phyloP scores from a whole-genome alignment of 2,329 filamentous ascomycete genomes.

The Aspergillus tanneri region DNA sequence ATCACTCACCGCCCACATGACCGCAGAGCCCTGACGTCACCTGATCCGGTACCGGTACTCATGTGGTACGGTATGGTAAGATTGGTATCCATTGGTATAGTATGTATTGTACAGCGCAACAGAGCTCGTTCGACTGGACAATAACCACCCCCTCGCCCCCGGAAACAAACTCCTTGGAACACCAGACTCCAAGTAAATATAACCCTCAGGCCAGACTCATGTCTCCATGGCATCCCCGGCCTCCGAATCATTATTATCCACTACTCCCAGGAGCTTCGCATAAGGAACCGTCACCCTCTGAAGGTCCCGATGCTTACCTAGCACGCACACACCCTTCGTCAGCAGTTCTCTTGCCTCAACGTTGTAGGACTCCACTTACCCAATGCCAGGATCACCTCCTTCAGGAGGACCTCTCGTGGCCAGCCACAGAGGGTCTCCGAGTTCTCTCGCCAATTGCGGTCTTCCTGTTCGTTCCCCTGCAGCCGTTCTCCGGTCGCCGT shows the following conservation, averaged over 20 bases:
- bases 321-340: constrained; percentile 55
- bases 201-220: too few species aligned
- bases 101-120: too few species aligned
- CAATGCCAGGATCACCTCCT: constrained; percentile 86
- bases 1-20: constrained; percentile 30
- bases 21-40: constrained; percentile 16
- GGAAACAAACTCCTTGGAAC: not conserved
- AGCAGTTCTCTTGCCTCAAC: constrained; percentile 5
- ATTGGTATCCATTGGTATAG: too few species aligned
- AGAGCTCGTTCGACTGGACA: too few species aligned
- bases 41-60: not conserved
- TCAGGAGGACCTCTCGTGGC: constrained; percentile 82
- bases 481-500: constrained; percentile 31
- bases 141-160: not conserved
- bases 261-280: constrained; percentile 70
- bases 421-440: constrained; percentile 82
- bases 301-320: constrained; percentile 80
- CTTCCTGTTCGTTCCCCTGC: constrained; percentile 39
- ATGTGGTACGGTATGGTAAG: not conserved
- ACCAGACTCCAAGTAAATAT: not conserved
- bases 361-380: constrained; percentile 57
- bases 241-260: constrained; percentile 38
- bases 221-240: constrained; percentile 39
- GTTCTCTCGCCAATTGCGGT: constrained; percentile 46
- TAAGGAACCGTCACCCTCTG: constrained; percentile 95